Evolutionary conservation across 768 basidiomycete species (phyloP).

Genomic region (Boletus rubropictus): DNA sequence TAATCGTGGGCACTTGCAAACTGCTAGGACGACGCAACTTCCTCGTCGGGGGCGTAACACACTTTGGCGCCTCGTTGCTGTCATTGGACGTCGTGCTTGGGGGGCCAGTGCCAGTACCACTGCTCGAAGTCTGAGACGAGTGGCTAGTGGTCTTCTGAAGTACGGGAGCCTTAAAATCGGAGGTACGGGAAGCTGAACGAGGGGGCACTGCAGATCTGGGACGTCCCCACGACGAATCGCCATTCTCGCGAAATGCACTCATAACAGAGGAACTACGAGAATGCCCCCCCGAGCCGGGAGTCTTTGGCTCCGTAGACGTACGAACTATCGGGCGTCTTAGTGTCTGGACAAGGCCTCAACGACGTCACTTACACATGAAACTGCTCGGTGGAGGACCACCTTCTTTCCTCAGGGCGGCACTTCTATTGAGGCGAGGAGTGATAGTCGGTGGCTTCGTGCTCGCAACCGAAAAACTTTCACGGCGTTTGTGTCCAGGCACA

Average conservation of each 20-base stretch:
- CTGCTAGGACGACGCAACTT: slow-evolving; percentile 49
- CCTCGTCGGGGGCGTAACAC: slow-evolving; percentile 25
- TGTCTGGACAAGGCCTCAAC: background rate
- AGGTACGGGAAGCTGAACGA: slow-evolving; percentile 41
- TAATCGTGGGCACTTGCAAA: slow-evolving; percentile 52
- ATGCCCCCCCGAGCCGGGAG: slow-evolving; percentile 32
- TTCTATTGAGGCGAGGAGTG: slow-evolving; percentile 40
- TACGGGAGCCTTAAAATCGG: slow-evolving; percentile 14
- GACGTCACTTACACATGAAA: slow-evolving; percentile 56
- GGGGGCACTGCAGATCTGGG: slow-evolving; percentile 23
- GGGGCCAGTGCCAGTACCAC: slow-evolving; percentile 23
- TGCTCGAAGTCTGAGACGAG: slow-evolving; percentile 25
- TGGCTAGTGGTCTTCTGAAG: slow-evolving; percentile 19
- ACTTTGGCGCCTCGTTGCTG: slow-evolving; percentile 19
- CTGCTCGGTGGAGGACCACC: slow-evolving; percentile 54
- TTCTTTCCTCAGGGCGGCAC: slow-evolving; percentile 42
- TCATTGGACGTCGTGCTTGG: slow-evolving; percentile 22
- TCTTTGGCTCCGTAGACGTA: slow-evolving; percentile 35
- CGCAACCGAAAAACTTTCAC: slow-evolving; percentile 68
- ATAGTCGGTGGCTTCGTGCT: slow-evolving; percentile 41
- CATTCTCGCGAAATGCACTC: slow-evolving; percentile 24
- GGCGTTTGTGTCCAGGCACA: slow-evolving; percentile 79
- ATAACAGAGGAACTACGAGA: slow-evolving; percentile 41
- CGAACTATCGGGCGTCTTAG: slow-evolving; percentile 39
- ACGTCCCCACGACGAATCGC: slow-evolving; percentile 11